Conservation (phyloP, 345 rosid species). For the Garcia nutans region DNA sequence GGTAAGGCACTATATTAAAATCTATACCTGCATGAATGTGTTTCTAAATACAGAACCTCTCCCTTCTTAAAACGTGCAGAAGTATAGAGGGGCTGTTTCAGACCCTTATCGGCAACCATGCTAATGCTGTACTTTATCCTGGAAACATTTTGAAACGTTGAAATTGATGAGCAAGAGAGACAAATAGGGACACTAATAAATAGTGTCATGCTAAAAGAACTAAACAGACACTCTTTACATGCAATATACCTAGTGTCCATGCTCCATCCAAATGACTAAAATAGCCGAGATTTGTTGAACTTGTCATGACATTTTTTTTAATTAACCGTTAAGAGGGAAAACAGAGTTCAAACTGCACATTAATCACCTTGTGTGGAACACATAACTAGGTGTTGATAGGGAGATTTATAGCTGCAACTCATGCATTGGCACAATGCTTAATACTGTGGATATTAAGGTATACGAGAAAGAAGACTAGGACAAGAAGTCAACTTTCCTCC, state of each 20-base stretch:
- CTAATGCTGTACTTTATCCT: slow-evolving; percentile 98
- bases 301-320: background rate
- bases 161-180: slow-evolving; percentile 11
- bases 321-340: background rate
- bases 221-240: background rate
- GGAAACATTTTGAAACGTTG: slow-evolving; percentile 20
- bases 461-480: background rate
- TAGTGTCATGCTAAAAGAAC: background rate
- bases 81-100: slow-evolving; percentile 87
- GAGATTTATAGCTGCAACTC: background rate
- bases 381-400: background rate
- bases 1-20: slow-evolving; percentile 8
- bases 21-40: slow-evolving; percentile 88
- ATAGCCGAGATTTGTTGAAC: background rate
- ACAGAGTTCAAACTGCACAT: background rate
- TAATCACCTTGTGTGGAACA: background rate
- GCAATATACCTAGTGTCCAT: background rate
- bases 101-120: slow-evolving; percentile 95
- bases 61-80: slow-evolving; percentile 99
- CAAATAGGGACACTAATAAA: background rate
- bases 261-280: background rate
- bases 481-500: background rate
- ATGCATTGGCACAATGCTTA: background rate
- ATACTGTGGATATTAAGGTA: background rate
- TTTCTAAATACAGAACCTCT: slow-evolving; percentile 90